Evolutionary conservation across 306 rosid genomes (phyloP).

Genomic region (Arachis stenosperma): DNA sequence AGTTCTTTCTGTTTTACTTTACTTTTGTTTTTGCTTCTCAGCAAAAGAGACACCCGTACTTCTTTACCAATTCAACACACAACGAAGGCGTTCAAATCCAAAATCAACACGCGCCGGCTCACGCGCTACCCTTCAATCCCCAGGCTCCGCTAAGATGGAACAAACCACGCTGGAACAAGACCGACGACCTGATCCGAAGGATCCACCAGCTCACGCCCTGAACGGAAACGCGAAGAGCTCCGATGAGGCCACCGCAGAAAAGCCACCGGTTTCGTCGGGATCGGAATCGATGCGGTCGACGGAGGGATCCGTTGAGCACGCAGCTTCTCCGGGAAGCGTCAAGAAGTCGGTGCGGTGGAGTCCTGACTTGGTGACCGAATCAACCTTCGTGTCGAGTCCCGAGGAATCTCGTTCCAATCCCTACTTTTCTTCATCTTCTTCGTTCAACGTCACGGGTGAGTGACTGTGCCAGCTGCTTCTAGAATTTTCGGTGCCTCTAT

Average conservation of each 20-base stretch:
- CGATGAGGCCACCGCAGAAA: background rate
- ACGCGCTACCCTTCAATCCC: background rate
- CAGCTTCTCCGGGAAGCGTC: conserved; percentile 39
- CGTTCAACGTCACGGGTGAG: conserved; percentile 54
- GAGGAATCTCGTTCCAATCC: conserved; percentile 42
- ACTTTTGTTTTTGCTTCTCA: too few species aligned
- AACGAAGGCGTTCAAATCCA: background rate
- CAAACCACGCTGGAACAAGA: conserved; percentile 39
- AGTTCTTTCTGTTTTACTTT: too few species aligned
- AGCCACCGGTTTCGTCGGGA: conserved; percentile 37
- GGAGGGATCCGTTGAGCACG: conserved; percentile 27
- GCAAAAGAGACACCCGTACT: too few species aligned
- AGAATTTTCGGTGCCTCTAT: background rate
- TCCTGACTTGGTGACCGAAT: conserved; percentile 74
- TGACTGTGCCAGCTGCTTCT: conserved; percentile 28
- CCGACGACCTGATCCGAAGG: conserved; percentile 39
- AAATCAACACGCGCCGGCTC: background rate
- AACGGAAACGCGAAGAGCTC: background rate
- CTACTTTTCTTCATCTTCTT: conserved; percentile 19
- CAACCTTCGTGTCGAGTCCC: conserved; percentile 52
- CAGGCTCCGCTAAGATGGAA: background rate
- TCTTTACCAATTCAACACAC: background rate
- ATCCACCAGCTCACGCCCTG: conserved; percentile 10
- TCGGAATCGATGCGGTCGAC: conserved; percentile 32
- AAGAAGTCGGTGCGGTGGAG: conserved; percentile 88